Evolutionary conservation across 106 monocot genomes (phyloP), one percentile per base, ranked within the genome.

Genomic region (Dactylorhiza incarnata): DNA sequence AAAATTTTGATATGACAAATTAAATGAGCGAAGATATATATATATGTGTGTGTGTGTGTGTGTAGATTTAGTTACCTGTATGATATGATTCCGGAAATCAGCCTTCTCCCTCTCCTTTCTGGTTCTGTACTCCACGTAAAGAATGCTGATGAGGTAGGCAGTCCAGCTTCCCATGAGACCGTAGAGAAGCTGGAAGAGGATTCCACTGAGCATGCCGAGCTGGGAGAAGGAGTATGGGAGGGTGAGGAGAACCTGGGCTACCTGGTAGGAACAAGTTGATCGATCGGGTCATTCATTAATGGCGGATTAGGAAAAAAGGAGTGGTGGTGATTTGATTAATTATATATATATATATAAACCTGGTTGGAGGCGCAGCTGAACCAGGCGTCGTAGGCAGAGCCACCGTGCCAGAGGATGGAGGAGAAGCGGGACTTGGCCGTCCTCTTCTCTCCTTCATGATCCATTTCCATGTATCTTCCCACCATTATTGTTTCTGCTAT

Each of bases 341-440:
- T n/a, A n/a, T n/a, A n/a, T n/a, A n/a, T n/a, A n/a, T n/a, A 51
- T 23, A 71, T 19, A 48, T 45, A 2, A n/a, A 88, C 91, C 81
- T 91, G 91, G 82, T 91, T 91, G 23, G 91, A 91, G 3, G 88
- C 91, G 49, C 91, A 91, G 73, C 91, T 91, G 71, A 91, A 91
- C 88, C 91, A 91, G 49, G 91, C 91, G 49, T 91, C 91, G 48
- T 91, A 91, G 51, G 86, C 81, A 5, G 88, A 91, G 70, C 91
- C 91, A 16, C 91, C 91, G 48, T 91, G 88, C 91, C 88, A 91
- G 73, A 91, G 78, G 54, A 91, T 45, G 73, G 80, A 71, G 6
- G 91, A 91, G 73, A 91, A 82, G n/a, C 81, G 78, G 1, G 88
- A 82, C 68, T 91, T 91, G 70, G 79, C 73, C 56, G 86, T 76